Conservation (phyloP, 2,329 filamentous ascomycete species). For the Sclerotinia trifoliorum region DNA sequence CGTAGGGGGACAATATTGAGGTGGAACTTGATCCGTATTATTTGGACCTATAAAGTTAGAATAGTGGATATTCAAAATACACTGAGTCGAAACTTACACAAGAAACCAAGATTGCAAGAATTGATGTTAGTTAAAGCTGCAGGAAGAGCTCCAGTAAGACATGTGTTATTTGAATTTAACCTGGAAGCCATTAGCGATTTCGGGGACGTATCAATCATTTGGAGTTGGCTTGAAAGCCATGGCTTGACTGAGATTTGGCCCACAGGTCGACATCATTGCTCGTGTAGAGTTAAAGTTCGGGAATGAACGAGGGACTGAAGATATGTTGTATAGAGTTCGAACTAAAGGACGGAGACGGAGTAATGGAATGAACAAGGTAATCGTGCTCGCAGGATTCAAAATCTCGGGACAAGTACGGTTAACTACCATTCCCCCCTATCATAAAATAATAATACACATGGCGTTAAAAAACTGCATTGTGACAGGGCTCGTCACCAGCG, state of each 20-base stretch:
- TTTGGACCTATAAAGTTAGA: neutral
- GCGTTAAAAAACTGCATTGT: neutral
- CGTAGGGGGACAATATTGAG: neutral
- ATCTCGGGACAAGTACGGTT: neutral
- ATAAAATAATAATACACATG: neutral
- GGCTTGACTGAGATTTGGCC: neutral
- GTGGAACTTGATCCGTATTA: neutral
- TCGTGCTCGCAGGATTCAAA: neutral
- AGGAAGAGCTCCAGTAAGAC: neutral
- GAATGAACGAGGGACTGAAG: slow-evolving; percentile 10
- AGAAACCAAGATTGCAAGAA: slow-evolving; percentile 10
- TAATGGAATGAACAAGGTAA: neutral
- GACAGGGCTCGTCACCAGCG: neutral
- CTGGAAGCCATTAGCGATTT: neutral
- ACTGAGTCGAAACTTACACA: neutral
- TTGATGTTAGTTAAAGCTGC: neutral
- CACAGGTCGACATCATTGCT: neutral
- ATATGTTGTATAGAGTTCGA: neutral
- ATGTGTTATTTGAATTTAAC: too few relatives aligned
- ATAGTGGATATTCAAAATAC: neutral
- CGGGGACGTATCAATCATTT: neutral
- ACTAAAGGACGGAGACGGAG: neutral
- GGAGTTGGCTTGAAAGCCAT: neutral
- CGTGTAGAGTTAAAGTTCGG: neutral
- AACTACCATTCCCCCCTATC: neutral